A percentile compares a stretch with the other conserved stretches of the same genome.
Evolutionary conservation across 78 protist species (phyloP).

Genomic region (Dictyostelium brefeldianum): DNA sequence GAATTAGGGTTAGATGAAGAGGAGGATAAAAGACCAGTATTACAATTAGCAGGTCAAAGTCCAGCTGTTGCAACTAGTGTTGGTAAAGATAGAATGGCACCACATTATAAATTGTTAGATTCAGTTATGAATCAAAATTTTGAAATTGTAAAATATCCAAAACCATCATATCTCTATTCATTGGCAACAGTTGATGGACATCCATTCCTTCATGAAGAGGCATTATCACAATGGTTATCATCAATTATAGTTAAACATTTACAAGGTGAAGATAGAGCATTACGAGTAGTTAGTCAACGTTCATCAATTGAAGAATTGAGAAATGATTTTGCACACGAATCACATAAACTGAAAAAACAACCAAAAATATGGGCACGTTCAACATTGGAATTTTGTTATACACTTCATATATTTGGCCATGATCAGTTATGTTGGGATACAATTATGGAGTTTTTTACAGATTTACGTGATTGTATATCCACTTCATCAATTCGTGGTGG

Average conservation of each 20-base stretch:
- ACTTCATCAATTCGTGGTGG: constrained; percentile 5
- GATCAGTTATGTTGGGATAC: constrained; percentile 80
- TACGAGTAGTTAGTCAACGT: constrained; percentile 34
- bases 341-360: constrained; percentile 22
- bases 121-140: constrained; percentile 67
- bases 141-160: constrained; percentile 85
- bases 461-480: constrained; percentile 44
- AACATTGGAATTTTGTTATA: constrained; percentile 64
- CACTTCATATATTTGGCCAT: constrained; percentile 65
- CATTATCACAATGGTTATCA: constrained; percentile 63
- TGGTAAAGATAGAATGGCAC: constrained; percentile 67
- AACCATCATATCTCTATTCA: constrained; percentile 78
- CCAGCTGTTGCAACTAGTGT: constrained; percentile 31
- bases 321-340: constrained; percentile 53
- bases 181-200: constrained; percentile 79
- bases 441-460: constrained; percentile 61
- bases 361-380: constrained; percentile 72
- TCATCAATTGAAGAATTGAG: constrained; percentile 56
- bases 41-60: constrained; percentile 69
- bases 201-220: constrained; percentile 74
- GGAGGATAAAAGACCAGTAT: constrained; percentile 61
- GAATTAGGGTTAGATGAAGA: constrained; percentile 79
- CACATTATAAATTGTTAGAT: constrained; percentile 69
- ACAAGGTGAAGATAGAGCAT: constrained; percentile 63
- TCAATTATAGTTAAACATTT: constrained; percentile 66